Evolutionary conservation across 345 rosid genomes (phyloP), one percentile per base, ranked within the genome.

Genomic region (Pugionium cornutum): DNA sequence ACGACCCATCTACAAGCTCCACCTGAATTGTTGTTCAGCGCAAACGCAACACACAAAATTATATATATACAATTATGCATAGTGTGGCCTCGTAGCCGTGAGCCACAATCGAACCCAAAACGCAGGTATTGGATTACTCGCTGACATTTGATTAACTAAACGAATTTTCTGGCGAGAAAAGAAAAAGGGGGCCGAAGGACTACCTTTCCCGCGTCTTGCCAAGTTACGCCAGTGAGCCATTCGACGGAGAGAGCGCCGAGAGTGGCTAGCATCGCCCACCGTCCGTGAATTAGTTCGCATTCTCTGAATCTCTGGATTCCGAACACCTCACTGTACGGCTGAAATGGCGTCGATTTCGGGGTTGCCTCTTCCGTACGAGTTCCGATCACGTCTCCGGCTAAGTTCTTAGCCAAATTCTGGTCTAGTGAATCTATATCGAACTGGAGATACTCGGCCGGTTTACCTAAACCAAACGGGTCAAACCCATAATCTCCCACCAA

Each of bases 391-490:
- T 85, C 91, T 31, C 98, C 98, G 0, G 81, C 83, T 54, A 60
- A 56, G 48, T 92, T 92, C 88, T 87, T 92, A 6, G 96, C 88
- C 71, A 92, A 61, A 68, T 89, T 92, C 85, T 92, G 95, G 81
- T 87, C 96, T 61, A 89, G 65, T 0, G 91, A 86, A 68, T 92
- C 95, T 3, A 78, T 58, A 30, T 84, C 98, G 73, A 69, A 92
- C 66, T 92, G 96, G 74, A 92, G 76, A 73, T 92, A 92, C 76
- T 92, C 92, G 0, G 84, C 91, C n/a, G 92, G 98, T 76, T 87
- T 92, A 29, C 74, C 87, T 4, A 89, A 47, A 52, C 95, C 95
- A n/a, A 89, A 80, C 1, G 98, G 98, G 70, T 92, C 96, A 43
- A 92, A 92, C 7, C 98, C 96, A 10, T 86, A 77, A 77, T 89